Conservation (phyloP, 495 filamentous ascomycete species). For the Xylaria palmicola region DNA sequence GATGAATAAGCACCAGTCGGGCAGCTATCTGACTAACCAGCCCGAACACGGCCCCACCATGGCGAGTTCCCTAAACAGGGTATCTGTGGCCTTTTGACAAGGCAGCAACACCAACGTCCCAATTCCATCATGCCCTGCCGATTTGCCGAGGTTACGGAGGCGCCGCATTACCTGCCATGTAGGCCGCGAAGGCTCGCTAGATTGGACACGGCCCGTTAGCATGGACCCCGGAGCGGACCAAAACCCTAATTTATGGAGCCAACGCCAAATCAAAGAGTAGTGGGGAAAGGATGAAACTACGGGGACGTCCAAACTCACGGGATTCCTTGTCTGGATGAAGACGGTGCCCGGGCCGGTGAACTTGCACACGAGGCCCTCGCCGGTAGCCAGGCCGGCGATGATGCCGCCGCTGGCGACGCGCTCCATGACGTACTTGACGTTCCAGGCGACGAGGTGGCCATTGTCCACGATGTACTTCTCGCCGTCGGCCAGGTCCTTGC, state of each 20-base stretch:
- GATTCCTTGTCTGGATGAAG: constrained; percentile 91
- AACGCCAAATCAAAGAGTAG: neutral
- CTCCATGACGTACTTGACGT: constrained; percentile 88
- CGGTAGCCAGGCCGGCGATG: constrained; percentile 71
- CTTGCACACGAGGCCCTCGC: constrained; percentile 89
- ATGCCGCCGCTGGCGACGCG: constrained; percentile 87
- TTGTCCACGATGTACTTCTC: constrained; percentile 95
- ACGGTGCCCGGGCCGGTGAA: constrained; percentile 91
- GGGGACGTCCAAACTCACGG: constrained; percentile 43
- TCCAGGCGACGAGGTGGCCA: constrained; percentile 95
- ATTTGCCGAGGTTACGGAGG: too few species aligned
- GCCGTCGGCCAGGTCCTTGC: constrained; percentile 80
- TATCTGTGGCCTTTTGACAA: too few species aligned
- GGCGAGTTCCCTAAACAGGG: neutral
- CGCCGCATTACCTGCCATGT: constrained; percentile 44
- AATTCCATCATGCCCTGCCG: too few species aligned
- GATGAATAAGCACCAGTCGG: neutral
- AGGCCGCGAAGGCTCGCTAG: constrained; percentile 46
- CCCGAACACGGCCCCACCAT: neutral
- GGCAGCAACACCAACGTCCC: neutral
- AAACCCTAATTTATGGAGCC: neutral
- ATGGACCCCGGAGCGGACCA: neutral
- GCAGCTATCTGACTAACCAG: neutral
- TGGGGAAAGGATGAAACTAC: neutral
- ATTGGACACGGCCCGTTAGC: constrained; percentile 15